Conservation (phyloP, 139 green algal species). For the Chlamydomonas eustigma region DNA sequence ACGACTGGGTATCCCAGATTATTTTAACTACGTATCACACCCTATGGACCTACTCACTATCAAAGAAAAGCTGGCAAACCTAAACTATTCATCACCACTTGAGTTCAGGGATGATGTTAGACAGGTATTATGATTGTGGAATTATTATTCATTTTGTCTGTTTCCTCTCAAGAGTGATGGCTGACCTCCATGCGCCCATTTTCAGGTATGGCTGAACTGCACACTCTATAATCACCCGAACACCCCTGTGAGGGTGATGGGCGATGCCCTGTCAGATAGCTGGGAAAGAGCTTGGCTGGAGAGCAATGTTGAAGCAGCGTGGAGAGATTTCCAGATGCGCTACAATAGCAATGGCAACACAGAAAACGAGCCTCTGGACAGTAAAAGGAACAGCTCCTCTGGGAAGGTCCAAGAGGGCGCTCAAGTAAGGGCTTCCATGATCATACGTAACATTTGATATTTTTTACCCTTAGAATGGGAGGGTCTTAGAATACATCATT, state of each 20-base stretch:
- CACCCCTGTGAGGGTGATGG: constrained; percentile 29
- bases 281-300: constrained; percentile 54
- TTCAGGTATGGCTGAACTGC: constrained; percentile 60
- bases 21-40: constrained; percentile 42
- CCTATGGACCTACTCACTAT: constrained; percentile 71
- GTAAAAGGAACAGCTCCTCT: not conserved
- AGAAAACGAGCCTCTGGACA: too few relatives aligned
- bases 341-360: too few relatives aligned
- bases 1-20: constrained; percentile 62
- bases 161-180: not conserved
- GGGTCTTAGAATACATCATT: too few relatives aligned
- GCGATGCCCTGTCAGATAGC: constrained; percentile 30
- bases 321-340: constrained; percentile 25
- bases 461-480: too few relatives aligned
- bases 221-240: constrained; percentile 46
- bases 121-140: constrained; percentile 1
- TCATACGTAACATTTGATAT: too few relatives aligned
- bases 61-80: constrained; percentile 31
- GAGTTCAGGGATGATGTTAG: constrained; percentile 54
- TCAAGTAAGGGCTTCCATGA: too few relatives aligned
- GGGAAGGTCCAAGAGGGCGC: too few relatives aligned
- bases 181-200: not conserved
- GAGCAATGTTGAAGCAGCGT: constrained; percentile 40
- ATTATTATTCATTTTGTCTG: not conserved
- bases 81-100: constrained; percentile 27